phyloP scores from a whole-genome alignment of 73 alveolate genomes.

The Tetrahymena elliotti region DNA sequence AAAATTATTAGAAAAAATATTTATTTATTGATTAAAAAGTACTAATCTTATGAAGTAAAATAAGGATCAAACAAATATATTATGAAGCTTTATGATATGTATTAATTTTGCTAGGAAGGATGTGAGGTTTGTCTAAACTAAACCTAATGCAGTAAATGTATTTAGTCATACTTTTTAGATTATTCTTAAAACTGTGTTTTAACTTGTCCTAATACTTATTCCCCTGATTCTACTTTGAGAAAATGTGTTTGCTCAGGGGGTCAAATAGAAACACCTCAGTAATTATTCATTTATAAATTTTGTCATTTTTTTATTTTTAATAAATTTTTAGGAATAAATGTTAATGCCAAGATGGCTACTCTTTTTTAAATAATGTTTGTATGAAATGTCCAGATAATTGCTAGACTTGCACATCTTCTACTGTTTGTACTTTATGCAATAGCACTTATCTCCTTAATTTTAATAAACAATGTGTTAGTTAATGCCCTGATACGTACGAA shows the following conservation, averaged over 20 bases:
- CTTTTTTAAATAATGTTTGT: background rate
- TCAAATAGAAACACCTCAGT: background rate
- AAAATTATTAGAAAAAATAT: too few species aligned
- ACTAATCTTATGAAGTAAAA: background rate
- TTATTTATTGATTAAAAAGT: background rate
- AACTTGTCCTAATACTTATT: background rate
- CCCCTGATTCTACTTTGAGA: background rate
- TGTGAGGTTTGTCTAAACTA: background rate
- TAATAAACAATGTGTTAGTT: background rate
- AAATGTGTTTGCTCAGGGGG: background rate
- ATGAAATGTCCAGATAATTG: background rate
- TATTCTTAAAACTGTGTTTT: background rate
- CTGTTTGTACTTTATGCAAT: background rate
- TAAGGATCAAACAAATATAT: background rate
- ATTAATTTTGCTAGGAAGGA: background rate
- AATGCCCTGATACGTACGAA: background rate
- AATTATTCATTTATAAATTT: background rate
- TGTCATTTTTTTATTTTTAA: background rate
- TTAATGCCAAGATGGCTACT: background rate
- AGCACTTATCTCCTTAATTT: background rate
- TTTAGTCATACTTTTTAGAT: background rate
- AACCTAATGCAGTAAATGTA: background rate
- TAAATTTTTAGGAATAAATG: background rate
- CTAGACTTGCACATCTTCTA: background rate
- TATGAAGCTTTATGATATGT: background rate